These are phyloP conservation scores for Hortaea werneckii DNA, from an alignment of 2,329 filamentous ascomycete species.

Conservation along the genomic window DNA sequence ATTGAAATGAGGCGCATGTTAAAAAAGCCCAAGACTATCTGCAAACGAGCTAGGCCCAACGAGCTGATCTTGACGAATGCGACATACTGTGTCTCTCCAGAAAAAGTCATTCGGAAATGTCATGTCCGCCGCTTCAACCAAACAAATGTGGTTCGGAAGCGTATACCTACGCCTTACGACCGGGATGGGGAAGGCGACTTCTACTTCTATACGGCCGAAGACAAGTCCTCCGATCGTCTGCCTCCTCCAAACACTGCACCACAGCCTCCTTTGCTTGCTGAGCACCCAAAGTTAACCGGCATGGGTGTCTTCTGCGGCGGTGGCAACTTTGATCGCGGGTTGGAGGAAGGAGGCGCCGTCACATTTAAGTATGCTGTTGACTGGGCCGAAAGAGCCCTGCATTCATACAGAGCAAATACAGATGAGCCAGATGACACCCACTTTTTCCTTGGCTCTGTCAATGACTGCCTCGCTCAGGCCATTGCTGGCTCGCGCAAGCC, in stretches of 20 bases:
- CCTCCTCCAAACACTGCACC: conserved; percentile 45
- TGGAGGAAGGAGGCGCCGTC: conserved; percentile 61
- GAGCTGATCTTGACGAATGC: conserved; percentile 49
- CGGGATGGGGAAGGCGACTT: conserved; percentile 54
- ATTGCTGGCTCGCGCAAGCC: conserved; percentile 40
- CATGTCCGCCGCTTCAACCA: conserved; percentile 44
- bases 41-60: conserved; percentile 36
- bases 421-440: conserved; percentile 31
- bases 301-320: conserved; percentile 70
- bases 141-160: conserved; percentile 5
- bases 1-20: conserved; percentile 10
- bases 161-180: conserved; percentile 54
- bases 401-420: conserved; percentile 63
- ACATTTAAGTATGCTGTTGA: conserved; percentile 61
- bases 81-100: conserved; percentile 27
- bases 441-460: conserved; percentile 61
- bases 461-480: conserved; percentile 51
- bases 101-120: conserved; percentile 46
- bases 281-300: conserved; percentile 28
- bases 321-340: conserved; percentile 64
- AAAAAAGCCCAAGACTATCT: background rate
- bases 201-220: conserved; percentile 37
- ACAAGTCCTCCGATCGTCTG: background rate
- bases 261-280: conserved; percentile 29
- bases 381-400: conserved; percentile 51